Conservation (phyloP, 345 rosid genomes). For the Bretschneidera sinensis region DNA sequence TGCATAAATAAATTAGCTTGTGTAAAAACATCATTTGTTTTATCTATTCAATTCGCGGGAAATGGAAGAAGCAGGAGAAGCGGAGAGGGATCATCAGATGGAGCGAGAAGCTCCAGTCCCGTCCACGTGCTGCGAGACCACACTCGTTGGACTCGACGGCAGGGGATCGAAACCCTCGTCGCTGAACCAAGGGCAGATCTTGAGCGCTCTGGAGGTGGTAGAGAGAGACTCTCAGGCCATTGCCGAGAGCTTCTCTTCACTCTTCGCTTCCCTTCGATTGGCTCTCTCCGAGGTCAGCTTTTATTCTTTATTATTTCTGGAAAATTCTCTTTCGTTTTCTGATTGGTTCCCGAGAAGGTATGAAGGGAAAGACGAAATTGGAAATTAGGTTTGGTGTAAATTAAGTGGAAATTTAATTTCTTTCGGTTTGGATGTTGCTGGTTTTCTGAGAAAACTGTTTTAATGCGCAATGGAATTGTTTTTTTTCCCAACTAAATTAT, state of each 20-base stretch:
- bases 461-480: too few relatives aligned
- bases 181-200: constrained; percentile 44
- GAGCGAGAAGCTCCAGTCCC: background rate
- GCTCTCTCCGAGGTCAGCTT: constrained; percentile 73
- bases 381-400: too few relatives aligned
- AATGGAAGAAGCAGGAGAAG: constrained; percentile 28
- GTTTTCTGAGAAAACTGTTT: too few relatives aligned
- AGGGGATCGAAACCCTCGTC: constrained; percentile 22
- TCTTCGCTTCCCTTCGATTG: constrained; percentile 70
- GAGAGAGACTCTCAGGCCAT: constrained; percentile 82
- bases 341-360: constrained; percentile 3
- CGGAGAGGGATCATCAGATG: constrained; percentile 10
- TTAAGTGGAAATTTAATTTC: too few relatives aligned
- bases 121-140: constrained; percentile 13
- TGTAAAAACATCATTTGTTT: background rate
- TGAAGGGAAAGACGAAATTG: background rate
- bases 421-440: too few relatives aligned
- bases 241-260: constrained; percentile 81
- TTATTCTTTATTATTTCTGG: background rate
- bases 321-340: background rate
- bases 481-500: too few relatives aligned
- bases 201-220: constrained; percentile 62
- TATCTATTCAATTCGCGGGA: constrained; percentile 10
- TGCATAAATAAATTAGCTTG: too few relatives aligned
- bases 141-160: background rate